Evolutionary conservation across 352 stramenopile genomes (phyloP).

Genomic region (Globisporangium uncinulatum): DNA sequence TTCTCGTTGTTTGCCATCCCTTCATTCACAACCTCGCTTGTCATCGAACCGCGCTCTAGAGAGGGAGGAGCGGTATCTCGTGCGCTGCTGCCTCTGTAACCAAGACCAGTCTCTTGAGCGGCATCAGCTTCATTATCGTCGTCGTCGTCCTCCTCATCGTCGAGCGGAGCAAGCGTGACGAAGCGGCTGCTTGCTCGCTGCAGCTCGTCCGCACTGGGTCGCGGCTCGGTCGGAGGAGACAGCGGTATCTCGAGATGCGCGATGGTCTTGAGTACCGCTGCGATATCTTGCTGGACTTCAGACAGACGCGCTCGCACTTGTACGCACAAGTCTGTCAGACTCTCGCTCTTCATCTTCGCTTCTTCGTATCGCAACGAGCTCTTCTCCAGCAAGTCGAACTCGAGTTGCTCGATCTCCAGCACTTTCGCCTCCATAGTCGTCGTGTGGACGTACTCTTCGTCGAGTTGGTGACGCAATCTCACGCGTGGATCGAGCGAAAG

Average conservation of each 20-base stretch:
- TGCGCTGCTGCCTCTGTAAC: not conserved
- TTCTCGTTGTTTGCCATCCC: constrained; percentile 8
- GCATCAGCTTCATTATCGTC: constrained; percentile 4
- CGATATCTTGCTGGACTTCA: constrained; percentile 25
- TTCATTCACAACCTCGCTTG: constrained; percentile 7
- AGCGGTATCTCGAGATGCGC: constrained; percentile 20
- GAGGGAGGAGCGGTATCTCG: not conserved
- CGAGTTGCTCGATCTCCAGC: constrained; percentile 43
- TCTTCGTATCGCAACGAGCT: constrained; percentile 48
- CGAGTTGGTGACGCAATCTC: constrained; percentile 26
- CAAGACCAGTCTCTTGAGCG: too few species aligned
- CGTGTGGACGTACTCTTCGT: constrained; percentile 61
- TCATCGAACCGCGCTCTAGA: not conserved
- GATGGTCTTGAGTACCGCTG: constrained; percentile 21
- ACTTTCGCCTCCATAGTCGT: constrained; percentile 45
- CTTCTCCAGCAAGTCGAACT: constrained; percentile 71
- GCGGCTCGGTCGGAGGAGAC: constrained; percentile 18
- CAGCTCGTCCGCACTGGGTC: constrained; percentile 35
- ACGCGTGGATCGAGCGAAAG: constrained; percentile 36
- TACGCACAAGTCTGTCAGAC: constrained; percentile 26
- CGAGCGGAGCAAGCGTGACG: constrained; percentile 22
- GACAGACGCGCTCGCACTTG: constrained; percentile 27
- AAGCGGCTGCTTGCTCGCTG: constrained; percentile 26
- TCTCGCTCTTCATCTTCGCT: constrained; percentile 25
- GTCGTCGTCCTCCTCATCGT: constrained; percentile 16